Conservation (phyloP, 208 protist genomes). For the Acanthamoeba triangularis region DNA sequence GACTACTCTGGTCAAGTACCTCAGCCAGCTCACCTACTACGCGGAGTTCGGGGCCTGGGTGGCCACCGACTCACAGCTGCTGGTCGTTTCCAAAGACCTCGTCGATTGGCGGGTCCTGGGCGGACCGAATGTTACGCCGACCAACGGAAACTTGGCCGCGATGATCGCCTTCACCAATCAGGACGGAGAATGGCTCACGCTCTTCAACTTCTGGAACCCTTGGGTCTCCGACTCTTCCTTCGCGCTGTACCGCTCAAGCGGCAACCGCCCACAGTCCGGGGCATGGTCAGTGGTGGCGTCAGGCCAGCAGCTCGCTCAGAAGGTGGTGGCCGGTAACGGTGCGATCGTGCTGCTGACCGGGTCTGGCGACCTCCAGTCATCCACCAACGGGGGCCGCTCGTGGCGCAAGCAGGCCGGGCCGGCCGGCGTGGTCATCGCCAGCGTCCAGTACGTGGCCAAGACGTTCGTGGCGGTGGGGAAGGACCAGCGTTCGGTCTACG, state of each 20-base stretch:
- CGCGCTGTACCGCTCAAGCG: background rate
- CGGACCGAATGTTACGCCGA: background rate
- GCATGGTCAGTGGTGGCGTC: background rate
- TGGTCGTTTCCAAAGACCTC: background rate
- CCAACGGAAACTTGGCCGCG: background rate
- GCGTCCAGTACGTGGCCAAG: background rate
- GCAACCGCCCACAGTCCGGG: no score
- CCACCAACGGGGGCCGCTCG: background rate
- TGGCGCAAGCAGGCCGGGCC: background rate
- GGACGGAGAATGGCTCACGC: background rate
- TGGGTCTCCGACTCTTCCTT: background rate
- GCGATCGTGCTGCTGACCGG: background rate
- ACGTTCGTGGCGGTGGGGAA: background rate
- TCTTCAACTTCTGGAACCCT: background rate
- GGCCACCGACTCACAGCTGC: background rate
- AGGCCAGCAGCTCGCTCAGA: background rate
- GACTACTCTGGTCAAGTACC: background rate
- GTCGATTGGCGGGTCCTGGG: background rate
- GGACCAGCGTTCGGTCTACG: background rate
- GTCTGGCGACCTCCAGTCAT: background rate
- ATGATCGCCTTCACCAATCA: background rate
- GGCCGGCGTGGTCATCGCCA: background rate
- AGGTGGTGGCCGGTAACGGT: background rate
- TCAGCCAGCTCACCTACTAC: background rate
- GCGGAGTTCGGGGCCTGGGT: background rate